Evolutionary conservation across 176 grass and related monocot genomes (phyloP).

Genomic region (Hyparrhenia diplandra): DNA sequence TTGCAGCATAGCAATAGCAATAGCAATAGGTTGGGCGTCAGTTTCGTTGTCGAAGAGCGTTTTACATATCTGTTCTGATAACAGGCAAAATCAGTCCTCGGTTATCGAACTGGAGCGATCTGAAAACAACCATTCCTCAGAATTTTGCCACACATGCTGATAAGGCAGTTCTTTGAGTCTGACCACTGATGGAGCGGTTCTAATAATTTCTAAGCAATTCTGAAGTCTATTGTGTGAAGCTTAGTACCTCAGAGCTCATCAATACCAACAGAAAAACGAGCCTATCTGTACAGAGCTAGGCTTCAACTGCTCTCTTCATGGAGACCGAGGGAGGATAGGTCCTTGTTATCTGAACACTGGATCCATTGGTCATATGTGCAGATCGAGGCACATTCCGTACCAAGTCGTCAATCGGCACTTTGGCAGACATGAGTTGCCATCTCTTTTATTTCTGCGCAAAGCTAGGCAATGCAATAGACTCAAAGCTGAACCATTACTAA

Average conservation of each 20-base stretch:
- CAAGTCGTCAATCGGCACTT: background rate
- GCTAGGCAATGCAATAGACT: background rate
- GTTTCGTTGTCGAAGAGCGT: background rate
- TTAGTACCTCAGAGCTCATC: background rate
- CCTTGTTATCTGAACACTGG: background rate
- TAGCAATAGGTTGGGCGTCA: background rate
- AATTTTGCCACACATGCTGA: background rate
- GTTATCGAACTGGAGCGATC: background rate
- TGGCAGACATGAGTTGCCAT: constrained; percentile 28
- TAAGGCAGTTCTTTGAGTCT: background rate
- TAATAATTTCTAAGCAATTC: background rate
- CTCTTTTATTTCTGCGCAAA: constrained; percentile 4
- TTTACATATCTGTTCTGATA: background rate
- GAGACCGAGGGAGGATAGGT: background rate
- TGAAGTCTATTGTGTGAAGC: background rate
- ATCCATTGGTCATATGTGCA: background rate
- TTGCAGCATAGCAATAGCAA: background rate
- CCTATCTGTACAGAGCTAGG: background rate
- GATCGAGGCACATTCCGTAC: constrained; percentile 13
- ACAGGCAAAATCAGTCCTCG: background rate
- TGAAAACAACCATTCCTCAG: background rate
- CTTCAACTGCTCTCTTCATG: background rate
- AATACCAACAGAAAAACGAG: background rate
- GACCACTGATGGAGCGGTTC: background rate
- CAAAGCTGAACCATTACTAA: constrained; percentile 17